phyloP scores from a whole-genome alignment of 257 asterid genomes.

The Dorcoceras hygrometricum region DNA sequence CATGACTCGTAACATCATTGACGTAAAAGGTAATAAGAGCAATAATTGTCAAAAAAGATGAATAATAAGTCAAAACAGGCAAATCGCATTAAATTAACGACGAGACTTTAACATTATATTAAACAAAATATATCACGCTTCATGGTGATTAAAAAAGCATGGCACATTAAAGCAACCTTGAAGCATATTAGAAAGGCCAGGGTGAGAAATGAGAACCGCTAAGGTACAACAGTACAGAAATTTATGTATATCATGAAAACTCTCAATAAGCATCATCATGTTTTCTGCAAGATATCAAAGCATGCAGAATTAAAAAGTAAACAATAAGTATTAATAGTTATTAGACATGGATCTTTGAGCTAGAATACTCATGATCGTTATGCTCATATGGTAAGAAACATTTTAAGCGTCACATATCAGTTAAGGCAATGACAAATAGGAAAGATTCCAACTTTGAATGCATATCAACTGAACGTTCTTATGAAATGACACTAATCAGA shows the following conservation, averaged over 20 bases:
- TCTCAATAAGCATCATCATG: not conserved
- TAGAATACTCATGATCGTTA: not conserved
- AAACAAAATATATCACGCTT: not conserved
- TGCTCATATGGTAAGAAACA: not conserved
- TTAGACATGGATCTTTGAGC: not conserved
- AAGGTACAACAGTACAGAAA: too few relatives aligned
- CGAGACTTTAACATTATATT: not conserved
- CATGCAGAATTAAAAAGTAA: too few relatives aligned
- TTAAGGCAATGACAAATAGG: not conserved
- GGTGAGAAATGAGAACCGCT: not conserved
- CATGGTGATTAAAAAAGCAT: not conserved
- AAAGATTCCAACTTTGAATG: not conserved
- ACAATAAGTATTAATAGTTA: not conserved
- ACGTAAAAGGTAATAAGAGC: not conserved
- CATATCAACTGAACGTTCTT: not conserved
- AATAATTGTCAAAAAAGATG: constrained; percentile 12
- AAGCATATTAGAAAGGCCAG: not conserved
- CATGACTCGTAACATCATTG: not conserved
- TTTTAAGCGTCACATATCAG: not conserved
- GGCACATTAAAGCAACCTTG: not conserved
- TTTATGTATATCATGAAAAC: not conserved
- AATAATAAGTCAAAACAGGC: not conserved
- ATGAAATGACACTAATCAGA: not conserved
- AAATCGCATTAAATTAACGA: constrained; percentile 14
- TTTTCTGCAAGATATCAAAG: not conserved